Evolutionary conservation across 805 yeast species (phyloP), one percentile per base, ranked within the genome.

Genomic region (Cyberlindnera sargentensis): DNA sequence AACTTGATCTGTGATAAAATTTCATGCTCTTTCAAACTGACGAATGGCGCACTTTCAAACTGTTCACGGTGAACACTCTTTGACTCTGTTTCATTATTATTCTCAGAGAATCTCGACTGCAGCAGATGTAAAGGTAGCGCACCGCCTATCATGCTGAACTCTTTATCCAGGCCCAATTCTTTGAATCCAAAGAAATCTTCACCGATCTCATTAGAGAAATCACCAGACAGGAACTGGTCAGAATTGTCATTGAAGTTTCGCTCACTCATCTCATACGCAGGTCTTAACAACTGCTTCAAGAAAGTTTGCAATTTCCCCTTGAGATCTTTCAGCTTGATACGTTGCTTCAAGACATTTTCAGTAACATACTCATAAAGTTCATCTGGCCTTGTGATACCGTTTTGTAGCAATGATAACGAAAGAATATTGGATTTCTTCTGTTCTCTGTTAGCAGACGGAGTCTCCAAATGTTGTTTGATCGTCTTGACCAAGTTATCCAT

Each of bases 141-240:
- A 3, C 90, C 75, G 28, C 90, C 83, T 40, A 89, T 65, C 59
- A 91, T 68, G 8, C 91, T 90, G 61, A 88, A 84, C 62, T 93
- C 99, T 55, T 83, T 86, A 56, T 91, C 98, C 42, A 93, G 67
- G 0, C 99, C 99, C 39, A 93, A 70, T 51, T 91, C 98, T 58
- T 77, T 84, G 70, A 93, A 95, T 0, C 99, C 99, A 67, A 95
- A 95, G 73, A 90, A 93, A 65, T 93, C 99, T 55, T 91, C 99
- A 6, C 98, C 99, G 33, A 93, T 67, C 47, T 90, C 96, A 54
- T 78, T 83, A 1, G 96, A 84, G 61, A 93, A 93, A 56, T 90
- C 97, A 45, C 99, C 99, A 29, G 93, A 84, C 51, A 91, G 65
- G 60, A 90, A 93, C 62, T 91, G 96, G 50, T 93, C 97, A 55